Conservation (phyloP, 2,329 filamentous ascomycete genomes). For the Pseudogymnoascus sp. region DNA sequence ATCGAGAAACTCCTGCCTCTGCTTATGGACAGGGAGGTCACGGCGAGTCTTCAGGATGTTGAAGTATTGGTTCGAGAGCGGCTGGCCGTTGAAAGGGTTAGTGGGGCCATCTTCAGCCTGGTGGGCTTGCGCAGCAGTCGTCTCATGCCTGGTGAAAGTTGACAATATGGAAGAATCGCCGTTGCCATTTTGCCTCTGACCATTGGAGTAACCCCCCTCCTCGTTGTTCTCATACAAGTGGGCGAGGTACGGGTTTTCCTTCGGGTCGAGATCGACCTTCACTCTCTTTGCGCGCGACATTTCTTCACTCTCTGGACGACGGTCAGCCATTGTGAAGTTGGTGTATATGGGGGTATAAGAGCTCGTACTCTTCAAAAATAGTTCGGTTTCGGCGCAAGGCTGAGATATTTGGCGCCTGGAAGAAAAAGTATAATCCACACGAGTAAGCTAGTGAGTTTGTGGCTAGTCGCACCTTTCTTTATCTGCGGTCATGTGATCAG, state of each 20-base stretch:
- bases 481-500: neutral
- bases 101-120: conserved; percentile 68
- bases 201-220: conserved; percentile 25
- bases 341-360: conserved; percentile 3
- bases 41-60: conserved; percentile 76
- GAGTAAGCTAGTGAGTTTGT: neutral
- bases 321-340: conserved; percentile 41
- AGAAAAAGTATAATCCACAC: conserved; percentile 8
- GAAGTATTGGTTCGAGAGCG: conserved; percentile 79
- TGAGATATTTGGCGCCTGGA: conserved; percentile 9
- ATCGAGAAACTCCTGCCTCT: conserved; percentile 88
- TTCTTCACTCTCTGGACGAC: conserved; percentile 42
- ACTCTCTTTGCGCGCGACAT: conserved; percentile 38
- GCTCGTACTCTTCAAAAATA: conserved; percentile 9
- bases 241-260: conserved; percentile 78
- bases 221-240: conserved; percentile 63
- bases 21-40: conserved; percentile 83
- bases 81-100: conserved; percentile 76
- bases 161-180: conserved; percentile 39
- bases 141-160: conserved; percentile 66
- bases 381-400: conserved; percentile 2
- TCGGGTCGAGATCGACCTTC: conserved; percentile 39
- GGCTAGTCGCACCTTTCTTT: neutral
- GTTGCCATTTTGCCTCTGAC: conserved; percentile 25
- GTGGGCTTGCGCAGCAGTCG: conserved; percentile 66